phyloP scores from a whole-genome alignment of 1,284 basidiomycete species.

The Puccinia horiana region DNA sequence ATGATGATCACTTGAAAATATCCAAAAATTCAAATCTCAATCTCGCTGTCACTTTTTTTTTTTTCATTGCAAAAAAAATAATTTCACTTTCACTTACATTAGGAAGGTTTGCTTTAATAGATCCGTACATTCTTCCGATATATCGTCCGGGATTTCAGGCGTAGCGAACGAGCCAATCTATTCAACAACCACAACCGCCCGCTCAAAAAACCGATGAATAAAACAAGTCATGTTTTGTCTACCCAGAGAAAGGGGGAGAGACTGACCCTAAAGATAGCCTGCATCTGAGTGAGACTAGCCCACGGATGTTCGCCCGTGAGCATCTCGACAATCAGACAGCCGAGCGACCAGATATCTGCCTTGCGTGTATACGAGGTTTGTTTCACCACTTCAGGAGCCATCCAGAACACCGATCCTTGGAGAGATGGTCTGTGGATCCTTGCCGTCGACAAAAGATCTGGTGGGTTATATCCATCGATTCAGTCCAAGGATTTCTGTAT shows the following conservation, averaged over 20 bases:
- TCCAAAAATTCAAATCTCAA: background rate
- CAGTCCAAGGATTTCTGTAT: background rate
- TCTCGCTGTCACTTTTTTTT: background rate
- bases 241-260: background rate
- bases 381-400: slow-evolving; percentile 97
- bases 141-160: slow-evolving; percentile 82
- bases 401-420: slow-evolving; percentile 98
- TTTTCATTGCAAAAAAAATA: background rate
- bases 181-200: no score
- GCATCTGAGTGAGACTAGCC: slow-evolving; percentile 98
- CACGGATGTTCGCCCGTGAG: slow-evolving; percentile 95
- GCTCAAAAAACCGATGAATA: background rate
- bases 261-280: slow-evolving; percentile 87
- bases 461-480: slow-evolving; percentile 15
- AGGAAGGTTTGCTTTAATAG: slow-evolving; percentile 84
- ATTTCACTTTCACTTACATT: slow-evolving; percentile 58
- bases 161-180: slow-evolving; percentile 84
- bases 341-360: slow-evolving; percentile 98
- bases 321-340: slow-evolving; percentile 98
- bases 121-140: slow-evolving; percentile 77
- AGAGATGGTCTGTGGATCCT: slow-evolving; percentile 83
- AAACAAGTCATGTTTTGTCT: no score
- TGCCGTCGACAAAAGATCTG: slow-evolving; percentile 75
- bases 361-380: slow-evolving; percentile 90
- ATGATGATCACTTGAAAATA: slow-evolving; percentile 65